Conservation (phyloP, 140 eudicot genomes). For the Cichorium intybus region DNA sequence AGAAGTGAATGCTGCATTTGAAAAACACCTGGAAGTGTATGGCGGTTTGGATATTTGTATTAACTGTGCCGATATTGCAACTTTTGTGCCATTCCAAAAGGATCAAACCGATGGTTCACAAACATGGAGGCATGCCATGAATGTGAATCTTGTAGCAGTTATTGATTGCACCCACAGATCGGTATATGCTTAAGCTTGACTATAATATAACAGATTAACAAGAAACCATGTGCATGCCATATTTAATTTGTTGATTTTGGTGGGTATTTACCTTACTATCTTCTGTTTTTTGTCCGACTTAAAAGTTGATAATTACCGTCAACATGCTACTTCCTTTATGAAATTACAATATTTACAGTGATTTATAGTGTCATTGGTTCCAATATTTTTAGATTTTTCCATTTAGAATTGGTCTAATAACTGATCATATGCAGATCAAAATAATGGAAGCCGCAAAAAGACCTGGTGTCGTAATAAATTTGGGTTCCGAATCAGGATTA, state of each 20-base stretch:
- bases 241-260: too few species aligned
- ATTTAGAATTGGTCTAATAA: neutral
- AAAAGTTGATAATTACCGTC: too few species aligned
- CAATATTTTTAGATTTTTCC: neutral
- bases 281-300: too few species aligned
- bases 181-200: conserved; percentile 45
- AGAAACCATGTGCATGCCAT: too few species aligned
- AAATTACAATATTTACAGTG: too few species aligned
- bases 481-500: conserved; percentile 88
- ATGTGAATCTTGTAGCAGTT: conserved; percentile 73
- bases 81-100: conserved; percentile 43
- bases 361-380: too few species aligned
- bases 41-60: conserved; percentile 95
- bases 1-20: conserved; percentile 70
- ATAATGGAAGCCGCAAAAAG: conserved; percentile 68
- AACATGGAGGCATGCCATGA: conserved; percentile 72
- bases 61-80: conserved; percentile 67
- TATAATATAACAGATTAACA: too few species aligned
- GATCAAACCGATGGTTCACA: conserved; percentile 74
- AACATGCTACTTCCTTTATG: too few species aligned
- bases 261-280: too few species aligned
- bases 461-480: conserved; percentile 74
- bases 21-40: conserved; percentile 56
- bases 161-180: conserved; percentile 81
- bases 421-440: conserved; percentile 46